Base-by-base conservation (phyloP, 768 basidiomycete genomes). In the Dioszegia aurantiaca region DNA sequence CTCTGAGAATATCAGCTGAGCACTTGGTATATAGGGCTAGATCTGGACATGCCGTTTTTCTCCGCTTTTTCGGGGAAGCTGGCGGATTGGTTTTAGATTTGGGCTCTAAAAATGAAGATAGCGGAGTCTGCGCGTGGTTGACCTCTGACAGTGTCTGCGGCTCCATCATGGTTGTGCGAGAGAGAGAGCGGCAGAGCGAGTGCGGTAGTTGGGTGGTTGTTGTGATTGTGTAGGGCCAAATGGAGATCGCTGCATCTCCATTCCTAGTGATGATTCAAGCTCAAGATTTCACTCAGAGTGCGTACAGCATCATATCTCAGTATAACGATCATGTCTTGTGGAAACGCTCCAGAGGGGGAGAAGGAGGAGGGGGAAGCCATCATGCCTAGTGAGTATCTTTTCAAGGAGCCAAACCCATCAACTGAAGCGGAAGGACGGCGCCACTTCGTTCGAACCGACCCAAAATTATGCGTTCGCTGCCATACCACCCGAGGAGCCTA, bases 341-440 rank as follows among this genome's bases (percentile, higher is more conserved):
- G 51, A 21, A 39, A 37, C 16, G 51, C 37, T 27, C 37, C 51
- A 41, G 51, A 40, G 19, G 37, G 19, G 23, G 33, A 17, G 14
- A 19, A 41, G 4, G 60, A 59, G 33, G 55, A 64, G 31, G 74
- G 62, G 47, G 47, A 70, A 45, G 60, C 52, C 4, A 47, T 69
- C 21, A 74, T 74, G 74, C 68, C 70, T 42, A 61, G 72, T 70
- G 42, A 63, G 69, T 8, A n/a, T n/a, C 10, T 30, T 31, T 19
- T 37, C 9, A 39, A 33, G 17, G 0, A 4, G 12, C 33, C 45
- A 26, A 2, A 16, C 37, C 4, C 19, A 28, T 49, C 24, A 14
- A 55, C 52, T 58, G 26, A 56, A 24, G n/a, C 2, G 12, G n/a
- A 24, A 70, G 66, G 51, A 27, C 49, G 55, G 5, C 61, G 66